Conservation (phyloP, 352 stramenopile species). For the Pythium scleroteichum region DNA sequence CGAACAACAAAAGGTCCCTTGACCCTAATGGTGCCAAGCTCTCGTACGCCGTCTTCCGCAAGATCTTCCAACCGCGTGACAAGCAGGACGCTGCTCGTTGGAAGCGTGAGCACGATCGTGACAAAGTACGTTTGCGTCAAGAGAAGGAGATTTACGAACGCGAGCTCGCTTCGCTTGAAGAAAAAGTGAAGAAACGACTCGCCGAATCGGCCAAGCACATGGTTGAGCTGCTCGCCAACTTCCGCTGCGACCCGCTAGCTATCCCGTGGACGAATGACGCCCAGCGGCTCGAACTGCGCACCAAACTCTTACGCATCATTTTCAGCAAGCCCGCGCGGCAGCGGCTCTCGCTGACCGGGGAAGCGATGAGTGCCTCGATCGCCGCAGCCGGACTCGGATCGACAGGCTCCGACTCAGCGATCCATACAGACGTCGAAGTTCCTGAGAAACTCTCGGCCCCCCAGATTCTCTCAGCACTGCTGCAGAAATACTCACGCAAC, state of each 20-base stretch:
- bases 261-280: conserved; percentile 58
- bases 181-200: conserved; percentile 75
- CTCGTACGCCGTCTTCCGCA: conserved; percentile 63
- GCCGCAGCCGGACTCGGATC: background rate
- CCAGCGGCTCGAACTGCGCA: conserved; percentile 49
- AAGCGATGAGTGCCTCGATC: conserved; percentile 7
- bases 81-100: conserved; percentile 46
- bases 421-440: conserved; percentile 10
- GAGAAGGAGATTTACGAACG: conserved; percentile 74
- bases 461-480: conserved; percentile 51
- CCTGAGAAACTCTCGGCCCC: conserved; percentile 50
- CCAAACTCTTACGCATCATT: conserved; percentile 59
- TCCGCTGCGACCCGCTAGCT: conserved; percentile 47
- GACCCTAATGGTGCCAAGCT: conserved; percentile 23
- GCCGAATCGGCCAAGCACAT: conserved; percentile 73
- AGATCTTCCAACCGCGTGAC: conserved; percentile 67
- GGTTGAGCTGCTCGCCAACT: conserved; percentile 61
- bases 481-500: conserved; percentile 83
- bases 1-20: no score
- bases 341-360: conserved; percentile 23
- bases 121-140: conserved; percentile 50
- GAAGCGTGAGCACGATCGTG: conserved; percentile 71
- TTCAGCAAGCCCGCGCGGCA: conserved; percentile 56
- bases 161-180: conserved; percentile 63
- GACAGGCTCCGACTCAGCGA: background rate